Evolutionary conservation across 2,329 filamentous ascomycete species (phyloP), one percentile per base, ranked within the genome.

Genomic region (Phialemonium atrogriseum): DNA sequence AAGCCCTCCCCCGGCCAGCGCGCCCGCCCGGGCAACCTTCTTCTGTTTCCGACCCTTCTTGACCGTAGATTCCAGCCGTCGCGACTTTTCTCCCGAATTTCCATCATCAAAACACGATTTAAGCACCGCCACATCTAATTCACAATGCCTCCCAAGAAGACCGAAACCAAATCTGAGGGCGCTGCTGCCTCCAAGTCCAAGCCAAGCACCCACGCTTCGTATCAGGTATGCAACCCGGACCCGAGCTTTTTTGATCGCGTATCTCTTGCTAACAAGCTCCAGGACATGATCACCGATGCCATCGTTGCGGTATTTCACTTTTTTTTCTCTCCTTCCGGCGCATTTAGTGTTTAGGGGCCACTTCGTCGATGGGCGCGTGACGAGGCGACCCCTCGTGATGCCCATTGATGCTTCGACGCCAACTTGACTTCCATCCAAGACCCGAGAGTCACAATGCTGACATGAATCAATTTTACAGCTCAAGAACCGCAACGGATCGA

Each of bases 281-380:
- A 77, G 72, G 71, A 74, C 50, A 77, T 77, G 72, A 77, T 77
- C 51, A 72, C 64, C 32, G 71, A 77, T 52, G 72, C 70, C 33
- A 77, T 77, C 51, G 55, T 73, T 51, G 63, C 66, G 58, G 72
- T 77, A 75, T 55, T 64, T 68, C 47, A 41, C 38, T 39, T 46
- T 41, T 32, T 45, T 47, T 47, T 49, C 46, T 50, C 42, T 34
- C 38, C 45, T 50, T 45, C 7, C 46, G 53, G 56, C 60, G 60
- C 60, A 60, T 59, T 38, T 37, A 26, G 42, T 39, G 40, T 44
- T 39, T 43, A 41, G 41, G 27, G 41, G 20, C 8, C 20, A 22
- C 8, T 23, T 23, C 8, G 9, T n/a, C 8, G 21, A 23, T 23
- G 9, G 9, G n/a, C n/a, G 9, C 21, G n/a, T 23, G 21, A 23